Conservation (phyloP, 176 grass and related monocot genomes). For the Triticum aestivum region DNA sequence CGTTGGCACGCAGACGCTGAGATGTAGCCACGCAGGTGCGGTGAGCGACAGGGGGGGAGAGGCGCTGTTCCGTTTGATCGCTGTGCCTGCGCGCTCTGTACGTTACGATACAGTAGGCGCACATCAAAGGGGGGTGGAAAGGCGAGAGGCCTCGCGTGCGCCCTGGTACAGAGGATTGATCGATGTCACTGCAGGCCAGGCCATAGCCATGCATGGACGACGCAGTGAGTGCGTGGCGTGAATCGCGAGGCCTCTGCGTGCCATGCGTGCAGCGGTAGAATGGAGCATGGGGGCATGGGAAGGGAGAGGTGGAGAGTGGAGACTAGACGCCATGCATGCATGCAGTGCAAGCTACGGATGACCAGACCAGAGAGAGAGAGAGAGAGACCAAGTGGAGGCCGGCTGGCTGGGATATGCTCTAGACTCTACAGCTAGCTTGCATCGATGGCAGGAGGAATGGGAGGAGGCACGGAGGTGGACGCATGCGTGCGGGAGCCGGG, state of each 20-base stretch:
- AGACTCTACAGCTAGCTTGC: conserved; percentile 11
- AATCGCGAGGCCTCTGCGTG: neutral
- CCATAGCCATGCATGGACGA: neutral
- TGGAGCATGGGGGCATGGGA: conserved; percentile 24
- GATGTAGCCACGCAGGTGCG: no score
- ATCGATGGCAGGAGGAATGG: conserved; percentile 18
- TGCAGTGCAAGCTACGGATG: neutral
- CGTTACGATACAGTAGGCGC: no score
- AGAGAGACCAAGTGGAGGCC: neutral
- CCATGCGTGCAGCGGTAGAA: neutral
- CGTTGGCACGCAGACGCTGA: neutral
- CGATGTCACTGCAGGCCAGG: neutral
- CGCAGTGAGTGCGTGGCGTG: neutral
- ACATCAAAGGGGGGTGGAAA: neutral
- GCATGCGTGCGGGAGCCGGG: neutral
- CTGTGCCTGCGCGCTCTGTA: no score
- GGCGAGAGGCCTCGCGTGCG: neutral
- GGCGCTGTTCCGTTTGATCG: no score
- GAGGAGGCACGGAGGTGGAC: neutral
- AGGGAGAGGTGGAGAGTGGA: neutral
- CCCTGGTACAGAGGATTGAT: neutral
- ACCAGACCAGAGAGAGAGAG: neutral
- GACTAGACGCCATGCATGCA: neutral
- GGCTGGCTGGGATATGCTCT: neutral
- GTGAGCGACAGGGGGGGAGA: no score